phyloP scores from a whole-genome alignment of 2,329 filamentous ascomycete genomes.

The Xylariaceae sp. region DNA sequence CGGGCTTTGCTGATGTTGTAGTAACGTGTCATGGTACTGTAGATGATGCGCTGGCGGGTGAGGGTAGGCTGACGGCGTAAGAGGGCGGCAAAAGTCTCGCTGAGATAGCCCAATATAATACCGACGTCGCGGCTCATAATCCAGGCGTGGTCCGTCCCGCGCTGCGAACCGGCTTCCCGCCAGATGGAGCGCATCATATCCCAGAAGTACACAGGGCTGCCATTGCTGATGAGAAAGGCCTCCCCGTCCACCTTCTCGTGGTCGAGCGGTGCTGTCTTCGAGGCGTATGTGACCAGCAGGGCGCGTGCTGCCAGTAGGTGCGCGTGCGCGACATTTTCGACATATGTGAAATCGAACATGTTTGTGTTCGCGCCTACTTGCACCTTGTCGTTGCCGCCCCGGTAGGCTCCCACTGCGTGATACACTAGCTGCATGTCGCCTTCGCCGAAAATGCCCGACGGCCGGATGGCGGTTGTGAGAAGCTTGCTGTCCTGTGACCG shows the following conservation, averaged over 20 bases:
- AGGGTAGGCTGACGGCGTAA: constrained; percentile 51
- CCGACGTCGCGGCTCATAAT: constrained; percentile 47
- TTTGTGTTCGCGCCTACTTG: constrained; percentile 69
- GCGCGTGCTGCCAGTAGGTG: constrained; percentile 76
- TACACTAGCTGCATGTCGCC: constrained; percentile 74
- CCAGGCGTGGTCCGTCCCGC: constrained; percentile 52
- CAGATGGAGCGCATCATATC: constrained; percentile 78
- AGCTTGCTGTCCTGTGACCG: constrained; percentile 50
- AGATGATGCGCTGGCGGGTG: constrained; percentile 55
- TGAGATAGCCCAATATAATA: constrained; percentile 45
- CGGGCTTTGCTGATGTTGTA: constrained; percentile 74
- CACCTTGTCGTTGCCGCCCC: constrained; percentile 62
- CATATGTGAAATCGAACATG: constrained; percentile 61
- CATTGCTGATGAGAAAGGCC: constrained; percentile 86
- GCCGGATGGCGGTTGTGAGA: constrained; percentile 74
- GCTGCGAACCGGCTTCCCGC: constrained; percentile 51
- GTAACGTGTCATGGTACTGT: constrained; percentile 70
- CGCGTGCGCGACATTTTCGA: constrained; percentile 62
- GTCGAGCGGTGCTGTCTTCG: constrained; percentile 56
- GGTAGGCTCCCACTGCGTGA: constrained; percentile 66
- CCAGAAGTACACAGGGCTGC: constrained; percentile 84
- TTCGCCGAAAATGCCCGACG: constrained; percentile 86
- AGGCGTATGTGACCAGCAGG: constrained; percentile 58
- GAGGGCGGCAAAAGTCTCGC: constrained; percentile 47
- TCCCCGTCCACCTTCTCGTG: constrained; percentile 75